These are phyloP conservation scores for Pyrenochaeta sp. DNA, from an alignment of 2,329 filamentous ascomycete species.

Conservation along the genomic window DNA sequence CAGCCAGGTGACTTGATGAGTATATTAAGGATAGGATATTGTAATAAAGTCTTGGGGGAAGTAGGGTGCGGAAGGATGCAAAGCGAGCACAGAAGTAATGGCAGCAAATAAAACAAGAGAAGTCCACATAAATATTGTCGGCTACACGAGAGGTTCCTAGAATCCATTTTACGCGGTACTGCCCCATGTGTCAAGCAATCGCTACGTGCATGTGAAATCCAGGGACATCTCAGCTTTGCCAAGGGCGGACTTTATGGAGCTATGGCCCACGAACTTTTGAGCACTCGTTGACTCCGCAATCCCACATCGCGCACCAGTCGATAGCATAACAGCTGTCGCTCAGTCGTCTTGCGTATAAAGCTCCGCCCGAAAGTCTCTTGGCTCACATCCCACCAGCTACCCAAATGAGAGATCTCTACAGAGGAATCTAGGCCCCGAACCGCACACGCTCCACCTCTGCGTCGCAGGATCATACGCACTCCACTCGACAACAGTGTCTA, in stretches of 20 bases:
- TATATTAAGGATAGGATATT: slow-evolving; percentile 19
- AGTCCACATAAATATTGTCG: background rate
- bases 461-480: background rate
- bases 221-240: background rate
- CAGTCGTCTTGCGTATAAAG: no score
- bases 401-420: no score
- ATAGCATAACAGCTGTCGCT: no score
- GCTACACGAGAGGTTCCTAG: no score
- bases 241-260: slow-evolving; percentile 13
- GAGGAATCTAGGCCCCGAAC: no score
- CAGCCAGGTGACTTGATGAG: slow-evolving; percentile 22
- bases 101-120: slow-evolving; percentile 8
- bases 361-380: no score
- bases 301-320: slow-evolving; percentile 4
- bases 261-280: slow-evolving; percentile 29
- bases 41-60: slow-evolving; percentile 15
- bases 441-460: background rate
- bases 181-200: background rate
- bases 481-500: background rate
- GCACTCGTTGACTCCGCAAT: slow-evolving; percentile 11
- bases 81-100: slow-evolving; percentile 20
- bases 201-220: background rate
- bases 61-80: background rate
- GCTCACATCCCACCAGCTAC: no score
- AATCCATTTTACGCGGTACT: background rate